These are phyloP conservation scores for Sporisorium graminicola DNA, from an alignment of 1,284 basidiomycete genomes.

Conservation along the genomic window DNA sequence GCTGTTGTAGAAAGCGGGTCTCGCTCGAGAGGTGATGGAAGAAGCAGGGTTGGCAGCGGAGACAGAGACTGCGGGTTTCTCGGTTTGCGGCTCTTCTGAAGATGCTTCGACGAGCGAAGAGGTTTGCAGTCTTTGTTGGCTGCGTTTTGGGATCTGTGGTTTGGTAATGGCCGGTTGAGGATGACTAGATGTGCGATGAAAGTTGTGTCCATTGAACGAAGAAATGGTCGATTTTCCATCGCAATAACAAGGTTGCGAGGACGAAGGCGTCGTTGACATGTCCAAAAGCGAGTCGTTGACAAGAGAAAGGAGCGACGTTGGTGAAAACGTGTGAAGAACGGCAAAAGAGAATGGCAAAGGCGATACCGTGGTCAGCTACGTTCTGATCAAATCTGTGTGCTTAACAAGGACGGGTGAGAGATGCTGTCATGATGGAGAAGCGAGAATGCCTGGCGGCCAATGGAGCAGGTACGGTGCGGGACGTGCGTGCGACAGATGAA, in stretches of 20 bases:
- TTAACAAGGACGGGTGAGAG: too few relatives aligned
- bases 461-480: neutral
- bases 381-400: neutral
- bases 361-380: neutral
- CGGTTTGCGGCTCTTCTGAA: neutral
- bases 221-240: neutral
- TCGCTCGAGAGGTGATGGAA: conserved; percentile 2
- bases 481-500: conserved; percentile 3
- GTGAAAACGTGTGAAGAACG: neutral
- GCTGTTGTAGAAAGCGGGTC: conserved; percentile 8
- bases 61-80: conserved; percentile 1
- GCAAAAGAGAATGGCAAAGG: neutral
- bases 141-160: conserved; percentile 33
- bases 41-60: neutral
- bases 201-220: neutral
- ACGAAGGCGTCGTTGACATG: neutral
- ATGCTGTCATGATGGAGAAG: neutral
- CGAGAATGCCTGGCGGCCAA: neutral
- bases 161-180: conserved; percentile 11
- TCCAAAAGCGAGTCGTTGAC: neutral
- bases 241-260: neutral
- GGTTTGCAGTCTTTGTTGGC: conserved; percentile 24
- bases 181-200: conserved; percentile 1
- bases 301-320: neutral
- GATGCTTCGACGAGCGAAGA: conserved; percentile 14